phyloP scores from a whole-genome alignment of 306 rosid genomes.

The Cucumis cinereus region DNA sequence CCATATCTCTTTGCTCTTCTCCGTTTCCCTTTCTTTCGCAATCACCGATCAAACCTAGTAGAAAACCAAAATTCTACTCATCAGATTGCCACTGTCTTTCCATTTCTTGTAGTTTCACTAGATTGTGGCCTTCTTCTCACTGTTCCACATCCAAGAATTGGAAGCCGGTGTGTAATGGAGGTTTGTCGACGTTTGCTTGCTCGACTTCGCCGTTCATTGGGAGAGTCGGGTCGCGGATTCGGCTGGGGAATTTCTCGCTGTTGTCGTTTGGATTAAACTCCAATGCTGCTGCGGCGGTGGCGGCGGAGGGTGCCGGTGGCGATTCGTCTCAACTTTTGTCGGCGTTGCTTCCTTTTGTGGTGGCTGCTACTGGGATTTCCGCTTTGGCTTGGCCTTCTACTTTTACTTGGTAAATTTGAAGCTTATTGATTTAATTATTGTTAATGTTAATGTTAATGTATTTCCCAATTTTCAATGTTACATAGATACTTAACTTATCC shows the following conservation, averaged over 20 bases:
- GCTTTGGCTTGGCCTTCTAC: slow-evolving; percentile 89
- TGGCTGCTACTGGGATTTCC: slow-evolving; percentile 74
- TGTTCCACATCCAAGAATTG: slow-evolving; percentile 10
- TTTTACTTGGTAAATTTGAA: slow-evolving; percentile 56
- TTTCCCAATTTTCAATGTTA: background rate
- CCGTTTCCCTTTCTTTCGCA: slow-evolving; percentile 21
- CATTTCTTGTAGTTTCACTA: background rate
- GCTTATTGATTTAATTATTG: background rate
- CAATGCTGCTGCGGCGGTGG: background rate
- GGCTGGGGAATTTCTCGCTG: slow-evolving; percentile 38
- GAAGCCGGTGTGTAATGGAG: slow-evolving; percentile 16
- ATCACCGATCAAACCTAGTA: background rate
- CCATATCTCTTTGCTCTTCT: slow-evolving; percentile 9
- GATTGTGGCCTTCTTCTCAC: background rate
- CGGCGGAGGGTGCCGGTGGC: slow-evolving; percentile 16
- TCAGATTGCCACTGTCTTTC: background rate
- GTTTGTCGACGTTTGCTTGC: slow-evolving; percentile 28
- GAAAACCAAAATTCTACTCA: background rate
- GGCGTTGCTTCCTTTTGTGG: slow-evolving; percentile 88
- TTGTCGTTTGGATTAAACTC: slow-evolving; percentile 46
- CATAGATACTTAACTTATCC: background rate
- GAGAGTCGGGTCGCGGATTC: slow-evolving; percentile 30
- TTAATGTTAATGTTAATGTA: background rate
- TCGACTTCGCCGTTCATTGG: slow-evolving; percentile 43
- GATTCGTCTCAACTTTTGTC: slow-evolving; percentile 64